Evolutionary conservation across 768 basidiomycete genomes (phyloP), one percentile per base, ranked within the genome.

Genomic region (Calvatia gigantea): DNA sequence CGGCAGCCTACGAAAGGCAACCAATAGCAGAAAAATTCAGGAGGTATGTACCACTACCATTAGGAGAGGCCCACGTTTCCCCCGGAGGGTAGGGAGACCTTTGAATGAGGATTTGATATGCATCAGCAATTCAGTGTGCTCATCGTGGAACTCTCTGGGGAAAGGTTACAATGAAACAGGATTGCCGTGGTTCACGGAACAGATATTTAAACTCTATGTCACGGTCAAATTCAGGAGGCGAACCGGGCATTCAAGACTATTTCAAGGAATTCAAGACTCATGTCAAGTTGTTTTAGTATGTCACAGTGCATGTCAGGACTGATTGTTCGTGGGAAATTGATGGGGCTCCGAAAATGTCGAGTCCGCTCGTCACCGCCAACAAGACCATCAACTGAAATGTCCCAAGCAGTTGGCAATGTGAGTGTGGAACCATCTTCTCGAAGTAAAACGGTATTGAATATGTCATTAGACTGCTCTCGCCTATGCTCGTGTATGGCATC

Each of bases 401-500:
- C 91, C 43, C 90, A 92, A 70, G 82, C 81, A 44, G 77, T 91
- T 42, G 90, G 90, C 67, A 92, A 90, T 67, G 90, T 90, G 73
- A 29, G 82, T 73, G n/a, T 50, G 19, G 38, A 31, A 48, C 17
- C 19, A 1, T 1, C 17, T 28, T 2, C 52, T 3, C 11, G 32
- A n/a, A 12, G 12, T 43, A 15, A 19, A 19, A 25, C 19, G 8
- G n/a, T 51, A 32, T 62, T 17, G 33, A 44, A 12, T 46, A n/a
- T 44, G 15, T 17, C 35, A 6, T 46, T 62, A 98, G 94, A 96
- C 97, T n/a, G 89, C 87, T 1, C 84, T 98, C 60, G 95, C 94
- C 0, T 94, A 93, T 64, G 89, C 92, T n/a, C 80, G 95, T 43
- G 86, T 94, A 42, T 99, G 96, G 97, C 94, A 98, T 68, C 91